Evolutionary conservation across 2,329 filamentous ascomycete species (phyloP), one percentile per base, ranked within the genome.

Genomic region (Alternaria brassicicola): DNA sequence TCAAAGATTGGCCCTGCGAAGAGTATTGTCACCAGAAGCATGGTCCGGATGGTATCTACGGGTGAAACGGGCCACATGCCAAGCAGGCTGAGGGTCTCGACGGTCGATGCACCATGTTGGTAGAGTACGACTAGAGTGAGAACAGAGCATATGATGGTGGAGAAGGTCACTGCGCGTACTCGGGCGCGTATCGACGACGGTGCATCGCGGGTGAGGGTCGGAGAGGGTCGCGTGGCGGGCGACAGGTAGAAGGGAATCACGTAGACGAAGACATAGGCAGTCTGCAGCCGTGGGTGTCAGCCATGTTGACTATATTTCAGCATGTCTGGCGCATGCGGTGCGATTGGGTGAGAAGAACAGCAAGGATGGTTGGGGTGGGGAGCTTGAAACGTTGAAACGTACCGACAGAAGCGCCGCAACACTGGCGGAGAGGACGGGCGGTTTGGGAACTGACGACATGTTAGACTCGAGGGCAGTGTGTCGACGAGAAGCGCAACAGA

Each of bases 161-260:
- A 93, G 56, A 90, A 75, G 21, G 88, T 89, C 67, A 97, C 94
- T 52, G 89, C 90, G 55, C 89, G 85, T 69, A 97, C 89, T 67
- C 95, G 89, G 56, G 92, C 91, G 67, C 89, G 89, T 79, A 99
- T 98, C 49, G 96, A 92, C 10, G 90, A 89, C 9, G 93, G 92
- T 26, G 92, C 89, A 85, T 98, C 93, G 73, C 95, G 88, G 60
- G 91, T 91, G 26, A 96, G 85, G 53, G 84, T 86, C 25, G 87
- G 85, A 7, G 92, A 95, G 6, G 93, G 93, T 51, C 93, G 87
- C 5, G 94, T 96, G 19, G 87, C 84, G 4, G 87, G 78, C 19
- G 89, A 95, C 63, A 94, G 83, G 81, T 99, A 97, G 78, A 98
- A 92, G 23, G 95, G 94, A 3, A 91, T 81, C 69, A 99, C 91